These are phyloP conservation scores for Halophytophthora polymorphica DNA, from an alignment of 352 stramenopile genomes.

Conservation along the genomic window DNA sequence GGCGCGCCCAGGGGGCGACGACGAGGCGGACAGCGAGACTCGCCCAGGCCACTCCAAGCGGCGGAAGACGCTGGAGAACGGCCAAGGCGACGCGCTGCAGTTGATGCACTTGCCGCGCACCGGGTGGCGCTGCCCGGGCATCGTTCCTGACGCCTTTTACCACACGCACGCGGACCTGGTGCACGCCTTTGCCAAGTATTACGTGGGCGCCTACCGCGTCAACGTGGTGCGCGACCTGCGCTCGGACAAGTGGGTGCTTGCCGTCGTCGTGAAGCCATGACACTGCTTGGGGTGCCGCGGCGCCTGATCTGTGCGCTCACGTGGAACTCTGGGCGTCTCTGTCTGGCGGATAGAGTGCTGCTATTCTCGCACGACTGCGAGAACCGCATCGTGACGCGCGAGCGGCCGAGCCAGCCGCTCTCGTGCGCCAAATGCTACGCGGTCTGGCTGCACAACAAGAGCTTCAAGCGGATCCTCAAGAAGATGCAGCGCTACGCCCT, in stretches of 20 bases:
- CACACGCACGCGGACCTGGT: conserved; percentile 44
- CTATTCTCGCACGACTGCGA: conserved; percentile 69
- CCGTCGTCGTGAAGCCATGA: neutral
- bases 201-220: conserved; percentile 55
- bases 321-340: conserved; percentile 4
- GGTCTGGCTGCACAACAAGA: conserved; percentile 61
- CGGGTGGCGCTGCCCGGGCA: conserved; percentile 57
- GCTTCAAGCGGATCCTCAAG: conserved; percentile 65
- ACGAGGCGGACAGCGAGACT: conserved; percentile 10
- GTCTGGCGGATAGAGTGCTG: conserved; percentile 40
- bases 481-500: conserved; percentile 66
- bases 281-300: neutral
- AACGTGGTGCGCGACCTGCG: conserved; percentile 65
- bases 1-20: conserved; percentile 6
- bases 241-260: conserved; percentile 47
- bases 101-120: conserved; percentile 45
- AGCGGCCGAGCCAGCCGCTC: conserved; percentile 39
- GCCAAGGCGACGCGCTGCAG: neutral
- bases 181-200: conserved; percentile 66
- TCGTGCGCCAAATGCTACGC: conserved; percentile 53
- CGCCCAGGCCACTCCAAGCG: conserved; percentile 4
- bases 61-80: conserved; percentile 14
- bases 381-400: conserved; percentile 49
- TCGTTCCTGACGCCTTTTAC: conserved; percentile 58
- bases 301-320: neutral